Evolutionary conservation across 805 yeast genomes (phyloP).

Genomic region (Limtongia smithiae): DNA sequence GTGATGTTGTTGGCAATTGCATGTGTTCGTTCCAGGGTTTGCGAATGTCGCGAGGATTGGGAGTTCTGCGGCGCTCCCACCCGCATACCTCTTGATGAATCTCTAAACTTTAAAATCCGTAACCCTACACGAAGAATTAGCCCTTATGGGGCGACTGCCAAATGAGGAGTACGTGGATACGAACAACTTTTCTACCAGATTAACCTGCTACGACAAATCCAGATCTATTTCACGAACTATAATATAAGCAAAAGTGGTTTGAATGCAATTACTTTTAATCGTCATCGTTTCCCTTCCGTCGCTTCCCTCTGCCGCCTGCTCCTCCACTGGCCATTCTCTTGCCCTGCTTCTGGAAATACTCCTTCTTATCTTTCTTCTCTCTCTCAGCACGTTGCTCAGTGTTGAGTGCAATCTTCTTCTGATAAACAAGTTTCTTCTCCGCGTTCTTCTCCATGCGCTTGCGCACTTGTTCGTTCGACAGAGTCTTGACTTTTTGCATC

Average conservation of each 20-base stretch:
- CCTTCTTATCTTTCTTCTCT: slow-evolving; percentile 82
- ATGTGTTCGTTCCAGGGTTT: too few relatives aligned
- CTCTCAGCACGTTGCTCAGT: slow-evolving; percentile 69
- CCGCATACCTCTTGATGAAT: too few relatives aligned
- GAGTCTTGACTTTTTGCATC: slow-evolving; percentile 79
- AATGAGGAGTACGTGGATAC: too few relatives aligned
- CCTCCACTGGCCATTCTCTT: slow-evolving; percentile 32
- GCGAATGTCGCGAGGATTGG: too few relatives aligned
- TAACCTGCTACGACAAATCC: too few relatives aligned
- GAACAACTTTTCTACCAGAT: too few relatives aligned
- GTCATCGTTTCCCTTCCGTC: slow-evolving; percentile 26
- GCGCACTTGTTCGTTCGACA: slow-evolving; percentile 79
- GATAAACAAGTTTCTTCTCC: slow-evolving; percentile 69
- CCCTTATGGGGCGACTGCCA: too few relatives aligned
- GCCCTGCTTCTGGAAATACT: slow-evolving; percentile 56
- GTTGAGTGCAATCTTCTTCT: slow-evolving; percentile 70
- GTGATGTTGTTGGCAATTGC: too few relatives aligned
- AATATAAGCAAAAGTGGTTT: too few relatives aligned
- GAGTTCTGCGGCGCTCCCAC: too few relatives aligned
- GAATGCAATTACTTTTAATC: neutral
- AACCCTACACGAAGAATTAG: too few relatives aligned
- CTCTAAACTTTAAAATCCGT: too few relatives aligned
- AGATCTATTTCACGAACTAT: neutral
- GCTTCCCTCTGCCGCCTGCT: slow-evolving; percentile 35
- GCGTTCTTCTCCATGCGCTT: slow-evolving; percentile 69